phyloP scores from a whole-genome alignment of 2,329 filamentous ascomycete genomes.

The Trichophaea hybrida region DNA sequence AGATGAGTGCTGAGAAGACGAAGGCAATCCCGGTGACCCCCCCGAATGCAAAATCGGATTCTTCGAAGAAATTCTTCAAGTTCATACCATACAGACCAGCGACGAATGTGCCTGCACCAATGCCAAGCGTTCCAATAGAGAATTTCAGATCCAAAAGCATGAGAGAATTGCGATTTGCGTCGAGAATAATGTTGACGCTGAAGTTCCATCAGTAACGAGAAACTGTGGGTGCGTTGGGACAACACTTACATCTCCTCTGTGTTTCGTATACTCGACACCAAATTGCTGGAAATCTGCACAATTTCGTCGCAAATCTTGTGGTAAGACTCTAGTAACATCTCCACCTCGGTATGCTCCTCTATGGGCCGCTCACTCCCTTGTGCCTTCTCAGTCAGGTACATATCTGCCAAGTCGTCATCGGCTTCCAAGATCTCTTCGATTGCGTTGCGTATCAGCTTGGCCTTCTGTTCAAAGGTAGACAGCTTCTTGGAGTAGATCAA shows the following conservation, averaged over 20 bases:
- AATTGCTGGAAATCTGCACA: conserved; percentile 81
- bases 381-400: conserved; percentile 88
- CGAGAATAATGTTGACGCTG: conserved; percentile 88
- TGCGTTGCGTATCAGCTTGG: conserved; percentile 79
- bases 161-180: conserved; percentile 93
- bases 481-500: conserved; percentile 91
- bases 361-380: conserved; percentile 57
- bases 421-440: conserved; percentile 92
- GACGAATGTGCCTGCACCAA: conserved; percentile 85
- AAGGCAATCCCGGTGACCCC: conserved; percentile 58
- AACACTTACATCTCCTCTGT: conserved; percentile 83
- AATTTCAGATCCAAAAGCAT: conserved; percentile 97
- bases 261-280: conserved; percentile 89
- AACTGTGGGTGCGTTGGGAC: background rate
- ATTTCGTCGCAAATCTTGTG: conserved; percentile 97
- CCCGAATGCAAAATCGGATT: conserved; percentile 73
- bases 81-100: conserved; percentile 99
- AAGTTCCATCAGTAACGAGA: background rate
- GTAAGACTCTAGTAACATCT: conserved; percentile 93
- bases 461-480: conserved; percentile 95
- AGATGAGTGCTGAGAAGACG: conserved; percentile 60
- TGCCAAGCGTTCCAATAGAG: conserved; percentile 84
- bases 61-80: conserved; percentile 95
- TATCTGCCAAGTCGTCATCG: conserved; percentile 82
- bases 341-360: conserved; percentile 88